Evolutionary conservation across 176 grass and related monocot species (phyloP).

Genomic region (Dendrocalamus sinicus): DNA sequence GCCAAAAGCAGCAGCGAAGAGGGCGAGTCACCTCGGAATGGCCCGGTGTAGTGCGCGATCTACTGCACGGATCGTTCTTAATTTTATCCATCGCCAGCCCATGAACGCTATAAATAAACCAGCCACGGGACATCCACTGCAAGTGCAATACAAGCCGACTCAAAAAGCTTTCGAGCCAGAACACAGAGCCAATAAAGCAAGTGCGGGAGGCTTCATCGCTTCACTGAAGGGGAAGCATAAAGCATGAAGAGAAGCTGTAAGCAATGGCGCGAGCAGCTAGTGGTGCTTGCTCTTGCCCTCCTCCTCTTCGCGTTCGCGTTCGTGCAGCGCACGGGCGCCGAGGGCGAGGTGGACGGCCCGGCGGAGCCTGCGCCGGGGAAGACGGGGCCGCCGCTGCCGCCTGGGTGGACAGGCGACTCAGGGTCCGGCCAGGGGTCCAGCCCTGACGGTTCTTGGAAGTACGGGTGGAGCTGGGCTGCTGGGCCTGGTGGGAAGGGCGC

Average conservation of each 20-base stretch:
- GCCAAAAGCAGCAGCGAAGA: not conserved
- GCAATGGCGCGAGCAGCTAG: conserved; percentile 10
- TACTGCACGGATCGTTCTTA: not conserved
- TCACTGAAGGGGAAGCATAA: not conserved
- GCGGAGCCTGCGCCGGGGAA: not conserved
- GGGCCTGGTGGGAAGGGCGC: conserved; percentile 65
- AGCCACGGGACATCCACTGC: conserved; percentile 41
- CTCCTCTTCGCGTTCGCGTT: conserved; percentile 24
- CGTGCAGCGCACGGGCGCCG: conserved; percentile 22
- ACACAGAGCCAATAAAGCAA: not conserved
- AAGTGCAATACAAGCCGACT: not conserved
- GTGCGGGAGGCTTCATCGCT: not conserved
- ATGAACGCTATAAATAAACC: conserved; percentile 43
- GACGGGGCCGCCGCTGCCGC: conserved; percentile 39
- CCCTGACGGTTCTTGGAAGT: conserved; percentile 63
- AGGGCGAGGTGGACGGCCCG: conserved; percentile 18
- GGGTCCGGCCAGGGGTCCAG: conserved; percentile 68
- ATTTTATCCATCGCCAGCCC: conserved; percentile 1
- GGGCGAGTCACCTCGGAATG: conserved; percentile 32
- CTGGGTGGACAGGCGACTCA: conserved; percentile 60
- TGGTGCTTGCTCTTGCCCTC: conserved; percentile 16
- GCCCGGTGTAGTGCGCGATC: conserved; percentile 43
- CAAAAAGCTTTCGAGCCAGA: not conserved
- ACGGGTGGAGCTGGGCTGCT: conserved; percentile 71
- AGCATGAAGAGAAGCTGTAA: not conserved